Conservation (phyloP, 176 grass and related monocot genomes). For the Avena eriantha region DNA sequence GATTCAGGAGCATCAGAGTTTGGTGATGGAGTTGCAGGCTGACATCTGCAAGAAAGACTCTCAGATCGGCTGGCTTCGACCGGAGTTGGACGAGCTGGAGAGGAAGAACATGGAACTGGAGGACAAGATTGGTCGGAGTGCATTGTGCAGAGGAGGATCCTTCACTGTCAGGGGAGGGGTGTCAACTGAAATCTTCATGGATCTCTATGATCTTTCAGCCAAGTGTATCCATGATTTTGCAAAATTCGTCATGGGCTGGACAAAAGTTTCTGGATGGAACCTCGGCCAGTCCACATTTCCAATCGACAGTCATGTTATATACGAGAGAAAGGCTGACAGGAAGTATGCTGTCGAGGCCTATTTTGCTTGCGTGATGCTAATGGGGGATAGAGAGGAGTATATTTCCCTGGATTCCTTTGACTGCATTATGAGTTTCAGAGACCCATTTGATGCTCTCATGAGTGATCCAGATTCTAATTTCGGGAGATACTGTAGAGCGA, state of each 20-base stretch:
- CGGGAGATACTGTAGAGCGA: slow-evolving; percentile 76
- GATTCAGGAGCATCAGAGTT: slow-evolving; percentile 60
- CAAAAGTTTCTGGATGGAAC: slow-evolving; percentile 74
- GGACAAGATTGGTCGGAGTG: slow-evolving; percentile 39
- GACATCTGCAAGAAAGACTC: slow-evolving; percentile 70
- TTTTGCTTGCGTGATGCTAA: slow-evolving; percentile 68
- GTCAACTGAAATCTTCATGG: slow-evolving; percentile 52
- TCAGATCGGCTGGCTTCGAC: slow-evolving; percentile 55
- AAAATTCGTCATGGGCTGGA: slow-evolving; percentile 57
- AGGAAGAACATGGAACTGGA: slow-evolving; percentile 51
- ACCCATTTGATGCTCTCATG: slow-evolving; percentile 75
- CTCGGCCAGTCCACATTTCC: slow-evolving; percentile 35
- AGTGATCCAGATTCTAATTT: slow-evolving; percentile 62
- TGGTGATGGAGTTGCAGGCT: slow-evolving; percentile 63
- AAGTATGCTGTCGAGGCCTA: slow-evolving; percentile 76
- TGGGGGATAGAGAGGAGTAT: slow-evolving; percentile 25
- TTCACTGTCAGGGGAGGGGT: slow-evolving; percentile 35
- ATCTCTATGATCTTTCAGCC: slow-evolving; percentile 47
- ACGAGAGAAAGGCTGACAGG: slow-evolving; percentile 60
- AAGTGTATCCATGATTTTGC: slow-evolving; percentile 76
- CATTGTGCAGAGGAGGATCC: neutral
- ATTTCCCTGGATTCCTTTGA: slow-evolving; percentile 57
- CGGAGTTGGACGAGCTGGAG: slow-evolving; percentile 57
- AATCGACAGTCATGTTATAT: slow-evolving; percentile 46
- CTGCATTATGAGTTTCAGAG: slow-evolving; percentile 55